Conservation (phyloP, 2,329 filamentous ascomycete species). For the Aspergillus candidus region DNA sequence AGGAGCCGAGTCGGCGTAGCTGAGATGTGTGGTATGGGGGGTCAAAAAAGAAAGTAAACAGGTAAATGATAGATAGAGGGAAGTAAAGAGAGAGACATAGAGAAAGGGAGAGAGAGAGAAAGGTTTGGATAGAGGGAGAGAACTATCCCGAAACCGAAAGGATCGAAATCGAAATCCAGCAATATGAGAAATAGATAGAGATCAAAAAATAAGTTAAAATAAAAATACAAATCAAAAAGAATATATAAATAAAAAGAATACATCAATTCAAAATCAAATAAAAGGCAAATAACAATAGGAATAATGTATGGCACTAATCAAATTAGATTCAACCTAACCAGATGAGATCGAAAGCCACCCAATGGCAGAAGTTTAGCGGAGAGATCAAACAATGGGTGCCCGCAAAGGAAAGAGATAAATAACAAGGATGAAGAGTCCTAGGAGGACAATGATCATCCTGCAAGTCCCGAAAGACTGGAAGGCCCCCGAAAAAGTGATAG, state of each 20-base stretch:
- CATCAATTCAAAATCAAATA: background rate
- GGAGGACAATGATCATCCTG: too few species aligned
- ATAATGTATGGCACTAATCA: too few species aligned
- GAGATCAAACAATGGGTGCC: too few species aligned
- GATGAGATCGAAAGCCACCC: background rate
- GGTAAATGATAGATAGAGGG: constrained; percentile 2
- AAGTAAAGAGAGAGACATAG: background rate
- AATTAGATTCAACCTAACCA: too few species aligned
- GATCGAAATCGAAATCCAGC: background rate
- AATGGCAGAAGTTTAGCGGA: too few species aligned
- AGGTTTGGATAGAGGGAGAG: constrained; percentile 1
- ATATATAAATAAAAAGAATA: background rate
- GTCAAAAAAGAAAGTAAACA: constrained; percentile 4
- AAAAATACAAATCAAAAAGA: background rate
- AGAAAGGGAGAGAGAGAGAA: constrained; percentile 1
- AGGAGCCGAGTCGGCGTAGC: background rate
- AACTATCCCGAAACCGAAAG: background rate
- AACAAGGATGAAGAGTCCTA: too few species aligned
- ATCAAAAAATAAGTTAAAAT: background rate
- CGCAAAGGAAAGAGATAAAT: background rate
- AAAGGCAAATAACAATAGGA: background rate
- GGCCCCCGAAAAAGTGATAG: background rate
- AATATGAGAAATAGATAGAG: background rate
- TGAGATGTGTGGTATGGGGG: background rate
- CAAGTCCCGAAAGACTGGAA: too few species aligned